phyloP scores from a whole-genome alignment of 768 basidiomycete species.

The Boletus reticulatus region DNA sequence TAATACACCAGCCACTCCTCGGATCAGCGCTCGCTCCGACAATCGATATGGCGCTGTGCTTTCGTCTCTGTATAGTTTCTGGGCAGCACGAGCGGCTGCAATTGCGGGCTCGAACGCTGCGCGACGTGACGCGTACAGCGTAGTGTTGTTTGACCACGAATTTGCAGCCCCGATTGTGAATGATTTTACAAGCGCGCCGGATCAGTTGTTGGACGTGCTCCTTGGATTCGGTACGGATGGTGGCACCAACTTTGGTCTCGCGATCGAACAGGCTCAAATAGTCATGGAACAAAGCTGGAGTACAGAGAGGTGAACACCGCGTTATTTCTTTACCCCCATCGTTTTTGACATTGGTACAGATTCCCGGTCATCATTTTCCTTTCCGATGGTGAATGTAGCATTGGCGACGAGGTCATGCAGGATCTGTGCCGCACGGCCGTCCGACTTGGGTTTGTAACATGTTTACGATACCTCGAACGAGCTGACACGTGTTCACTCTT shows the following conservation, averaged over 20 bases:
- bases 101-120: constrained; percentile 24
- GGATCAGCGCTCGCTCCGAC: constrained; percentile 36
- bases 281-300: constrained; percentile 50
- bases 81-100: constrained; percentile 48
- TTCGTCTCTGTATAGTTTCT: constrained; percentile 54
- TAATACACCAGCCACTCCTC: constrained; percentile 38
- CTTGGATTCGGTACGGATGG: constrained; percentile 32
- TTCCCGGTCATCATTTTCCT: constrained; percentile 33
- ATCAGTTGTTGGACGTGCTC: constrained; percentile 40
- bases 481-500: neutral
- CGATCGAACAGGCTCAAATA: constrained; percentile 35
- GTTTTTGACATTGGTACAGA: neutral
- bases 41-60: constrained; percentile 61
- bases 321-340: neutral
- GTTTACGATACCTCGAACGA: fast-evolving
- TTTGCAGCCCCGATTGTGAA: constrained; percentile 34
- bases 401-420: constrained; percentile 37
- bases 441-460: constrained; percentile 39
- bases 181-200: constrained; percentile 45
- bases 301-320: constrained; percentile 40
- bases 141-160: constrained; percentile 43
- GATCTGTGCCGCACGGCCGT: constrained; percentile 43
- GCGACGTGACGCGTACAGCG: constrained; percentile 55
- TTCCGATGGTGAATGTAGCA: constrained; percentile 46
- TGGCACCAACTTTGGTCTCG: constrained; percentile 45